Evolutionary conservation across 169 alveolate genomes (phyloP).

Genomic region (Plasmodium billcollinsi): DNA sequence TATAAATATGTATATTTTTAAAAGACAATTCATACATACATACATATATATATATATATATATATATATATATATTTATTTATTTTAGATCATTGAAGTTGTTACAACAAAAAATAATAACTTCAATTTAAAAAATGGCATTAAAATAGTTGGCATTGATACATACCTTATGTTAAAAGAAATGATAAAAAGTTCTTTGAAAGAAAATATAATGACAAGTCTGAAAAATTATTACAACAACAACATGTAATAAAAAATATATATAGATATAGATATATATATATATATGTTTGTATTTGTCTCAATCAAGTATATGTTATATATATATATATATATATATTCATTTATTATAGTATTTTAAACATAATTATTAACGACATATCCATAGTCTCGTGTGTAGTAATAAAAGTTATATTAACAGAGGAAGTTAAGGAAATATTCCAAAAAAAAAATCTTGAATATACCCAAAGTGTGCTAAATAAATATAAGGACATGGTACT

Average conservation of each 20-base stretch:
- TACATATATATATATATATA: not conserved
- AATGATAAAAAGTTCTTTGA: constrained; percentile 51
- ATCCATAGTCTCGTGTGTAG: constrained; percentile 48
- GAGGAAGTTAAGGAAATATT: constrained; percentile 50
- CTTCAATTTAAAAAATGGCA: constrained; percentile 50
- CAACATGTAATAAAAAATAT: constrained; percentile 16
- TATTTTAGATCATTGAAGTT: constrained; percentile 52
- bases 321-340: not conserved
- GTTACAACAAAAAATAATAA: constrained; percentile 54
- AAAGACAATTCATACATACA: not conserved
- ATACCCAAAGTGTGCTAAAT: constrained; percentile 24
- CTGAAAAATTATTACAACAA: constrained; percentile 55
- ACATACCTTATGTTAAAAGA: constrained; percentile 68
- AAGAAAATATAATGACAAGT: constrained; percentile 51
- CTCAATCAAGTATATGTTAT: not conserved
- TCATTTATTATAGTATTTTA: constrained; percentile 29
- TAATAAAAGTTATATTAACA: constrained; percentile 48
- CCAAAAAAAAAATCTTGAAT: constrained; percentile 22
- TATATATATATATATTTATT: not conserved
- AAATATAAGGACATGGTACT: constrained; percentile 35
- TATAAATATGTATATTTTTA: not conserved
- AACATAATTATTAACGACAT: constrained; percentile 41
- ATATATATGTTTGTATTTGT: not conserved
- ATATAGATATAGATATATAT: not conserved
- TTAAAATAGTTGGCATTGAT: constrained; percentile 66